These are phyloP conservation scores for Penicillium occitanis DNA, from an alignment of 2,329 filamentous ascomycete species.

Conservation along the genomic window DNA sequence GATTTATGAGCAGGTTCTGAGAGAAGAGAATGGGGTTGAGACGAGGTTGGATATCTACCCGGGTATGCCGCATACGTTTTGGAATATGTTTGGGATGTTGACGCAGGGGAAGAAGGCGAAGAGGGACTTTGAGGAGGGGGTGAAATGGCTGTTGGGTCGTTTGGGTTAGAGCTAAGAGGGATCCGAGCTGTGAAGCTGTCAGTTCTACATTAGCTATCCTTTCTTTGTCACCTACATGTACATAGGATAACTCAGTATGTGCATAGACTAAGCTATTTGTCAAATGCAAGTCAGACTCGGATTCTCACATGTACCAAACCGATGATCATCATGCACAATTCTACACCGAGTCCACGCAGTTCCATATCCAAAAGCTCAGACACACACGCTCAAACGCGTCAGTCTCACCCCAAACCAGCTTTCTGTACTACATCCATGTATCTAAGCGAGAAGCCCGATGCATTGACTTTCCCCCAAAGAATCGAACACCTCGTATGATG, in stretches of 20 bases:
- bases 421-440: background rate
- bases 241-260: background rate
- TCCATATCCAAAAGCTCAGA: background rate
- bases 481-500: background rate
- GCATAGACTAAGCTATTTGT: background rate
- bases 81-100: constrained; percentile 23
- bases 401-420: background rate
- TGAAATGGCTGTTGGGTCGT: constrained; percentile 14
- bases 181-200: background rate
- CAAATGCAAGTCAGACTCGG: background rate
- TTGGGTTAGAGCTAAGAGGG: background rate
- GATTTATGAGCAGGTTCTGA: constrained; percentile 29
- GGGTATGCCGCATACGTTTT: constrained; percentile 35
- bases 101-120: constrained; percentile 16
- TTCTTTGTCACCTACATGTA: background rate
- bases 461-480: background rate
- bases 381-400: background rate
- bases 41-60: constrained; percentile 34
- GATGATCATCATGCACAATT: background rate
- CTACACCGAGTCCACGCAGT: background rate
- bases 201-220: background rate
- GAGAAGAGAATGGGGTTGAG: constrained; percentile 28
- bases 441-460: background rate
- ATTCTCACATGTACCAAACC: background rate
- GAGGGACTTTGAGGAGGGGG: constrained; percentile 9